A percentile compares a stretch with the other conserved stretches of the same genome.
These are phyloP conservation scores for Ophiosphaerella korrae DNA, from an alignment of 2,329 filamentous ascomycete species.

Conservation along the genomic window DNA sequence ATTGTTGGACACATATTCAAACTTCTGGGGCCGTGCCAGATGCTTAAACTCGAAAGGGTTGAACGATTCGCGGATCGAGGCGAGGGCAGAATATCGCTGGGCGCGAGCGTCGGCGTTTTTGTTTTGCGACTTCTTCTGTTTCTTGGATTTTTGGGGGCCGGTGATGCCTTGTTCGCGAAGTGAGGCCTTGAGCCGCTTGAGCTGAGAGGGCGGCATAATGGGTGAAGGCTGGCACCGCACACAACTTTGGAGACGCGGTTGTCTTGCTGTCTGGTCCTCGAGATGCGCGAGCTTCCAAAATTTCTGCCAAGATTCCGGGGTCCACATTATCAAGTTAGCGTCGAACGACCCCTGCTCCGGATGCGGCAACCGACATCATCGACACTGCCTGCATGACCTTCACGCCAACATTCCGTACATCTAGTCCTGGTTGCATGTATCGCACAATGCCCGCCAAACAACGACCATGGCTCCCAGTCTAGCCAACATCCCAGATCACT, in stretches of 20 bases:
- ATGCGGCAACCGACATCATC: background rate
- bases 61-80: constrained; percentile 90
- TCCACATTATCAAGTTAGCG: background rate
- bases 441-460: constrained; percentile 16
- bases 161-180: constrained; percentile 87
- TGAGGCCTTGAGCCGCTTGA: constrained; percentile 93
- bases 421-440: background rate
- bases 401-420: constrained; percentile 2
- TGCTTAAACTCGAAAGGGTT: constrained; percentile 97
- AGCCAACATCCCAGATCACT: constrained; percentile 50
- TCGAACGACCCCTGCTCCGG: constrained; percentile 16
- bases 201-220: constrained; percentile 88
- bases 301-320: constrained; percentile 27
- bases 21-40: constrained; percentile 77
- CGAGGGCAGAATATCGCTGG: constrained; percentile 76
- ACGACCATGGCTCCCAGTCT: constrained; percentile 42
- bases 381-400: background rate
- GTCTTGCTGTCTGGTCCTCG: background rate
- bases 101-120: constrained; percentile 74
- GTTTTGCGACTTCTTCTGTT: constrained; percentile 77
- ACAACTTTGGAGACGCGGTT: constrained; percentile 2
- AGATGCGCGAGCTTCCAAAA: constrained; percentile 14
- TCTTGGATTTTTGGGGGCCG: constrained; percentile 92
- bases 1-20: constrained; percentile 75
- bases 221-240: background rate